Evolutionary conservation across 225 moss, liverwort and hornwort genomes (phyloP), one percentile per base, ranked within the genome.

Genomic region (Rhytidiadelphus loreus): DNA sequence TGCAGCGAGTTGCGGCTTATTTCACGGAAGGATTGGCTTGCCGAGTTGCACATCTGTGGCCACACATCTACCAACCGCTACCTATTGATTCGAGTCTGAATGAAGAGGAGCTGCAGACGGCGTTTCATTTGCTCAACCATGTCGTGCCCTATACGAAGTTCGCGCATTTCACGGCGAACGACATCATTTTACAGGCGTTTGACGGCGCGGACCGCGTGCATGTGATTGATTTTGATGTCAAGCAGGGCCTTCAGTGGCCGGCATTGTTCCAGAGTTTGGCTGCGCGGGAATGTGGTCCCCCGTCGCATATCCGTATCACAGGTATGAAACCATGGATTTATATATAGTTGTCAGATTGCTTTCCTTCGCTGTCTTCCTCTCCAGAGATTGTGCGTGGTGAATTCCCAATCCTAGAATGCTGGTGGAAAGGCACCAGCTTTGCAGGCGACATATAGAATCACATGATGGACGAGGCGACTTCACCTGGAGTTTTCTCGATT

Each of bases 241-340:
- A 99, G 92, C 98, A 99, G 90, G 98, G 98, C 37, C 95, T 99
- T 41, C 98, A 99, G 82, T 99, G 98, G 98, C 98, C 98, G 16
- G 96, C 98, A 8, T 89, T 99, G 57, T 97, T 99, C 82, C 97
- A 97, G 89, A 96, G 96, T 83, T 90, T 99, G 53, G 93, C 96
- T 58, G 78, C 92, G 73, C 95, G 97, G 32, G 93, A 95, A 59
- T 96, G 93, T 63, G 98, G 98, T 9, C 95, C 98, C n/a, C 98
- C 98, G 17, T 87, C 96, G 11, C 95, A 97, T 81, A 92, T 99
- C 50, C 94, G 98, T 77, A 94, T 99, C 64, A 99, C 98, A 53
- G 98, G 98, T 88, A 87, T 59, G 88, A 50, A 83, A 43, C 43
- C 55, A 39, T n/a, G 60, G 15, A 62, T 79, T 28, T 78, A 5